These are phyloP conservation scores for Micractinium conductrix DNA, from an alignment of 139 green algal genomes.

Conservation along the genomic window DNA sequence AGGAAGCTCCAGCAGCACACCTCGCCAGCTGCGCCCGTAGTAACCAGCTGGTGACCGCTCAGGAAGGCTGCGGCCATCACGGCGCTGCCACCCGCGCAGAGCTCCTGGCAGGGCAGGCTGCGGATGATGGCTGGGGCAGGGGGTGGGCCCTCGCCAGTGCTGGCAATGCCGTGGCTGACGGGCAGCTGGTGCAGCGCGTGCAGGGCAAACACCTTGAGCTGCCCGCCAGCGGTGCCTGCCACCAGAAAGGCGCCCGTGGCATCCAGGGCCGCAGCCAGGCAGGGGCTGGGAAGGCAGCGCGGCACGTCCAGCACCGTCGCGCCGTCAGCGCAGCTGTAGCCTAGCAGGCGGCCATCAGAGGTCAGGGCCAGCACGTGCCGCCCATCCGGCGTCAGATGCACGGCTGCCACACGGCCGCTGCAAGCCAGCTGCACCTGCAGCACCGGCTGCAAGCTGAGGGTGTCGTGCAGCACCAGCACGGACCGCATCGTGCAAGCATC, in stretches of 20 bases:
- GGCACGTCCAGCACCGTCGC: background rate
- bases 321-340: slow-evolving; percentile 4
- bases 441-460: slow-evolving; percentile 55
- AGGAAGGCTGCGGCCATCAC: background rate
- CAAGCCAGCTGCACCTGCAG: slow-evolving; percentile 53
- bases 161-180: background rate
- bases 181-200: slow-evolving; percentile 33
- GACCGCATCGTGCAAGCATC: background rate
- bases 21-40: background rate
- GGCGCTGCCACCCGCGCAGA: background rate
- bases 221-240: background rate
- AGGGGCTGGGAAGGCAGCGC: background rate
- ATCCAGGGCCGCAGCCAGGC: background rate
- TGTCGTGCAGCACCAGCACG: slow-evolving; percentile 64
- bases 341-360: slow-evolving; percentile 34
- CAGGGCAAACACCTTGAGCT: slow-evolving; percentile 25
- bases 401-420: background rate
- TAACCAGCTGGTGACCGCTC: background rate
- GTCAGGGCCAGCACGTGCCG: slow-evolving; percentile 36
- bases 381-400: slow-evolving; percentile 36
- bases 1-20: slow-evolving; percentile 21
- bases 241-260: slow-evolving; percentile 8
- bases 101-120: slow-evolving; percentile 11
- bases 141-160: background rate
- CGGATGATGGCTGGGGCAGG: background rate